Base-by-base conservation (phyloP, 345 rosid genomes). In the Trapa incisa region DNA sequence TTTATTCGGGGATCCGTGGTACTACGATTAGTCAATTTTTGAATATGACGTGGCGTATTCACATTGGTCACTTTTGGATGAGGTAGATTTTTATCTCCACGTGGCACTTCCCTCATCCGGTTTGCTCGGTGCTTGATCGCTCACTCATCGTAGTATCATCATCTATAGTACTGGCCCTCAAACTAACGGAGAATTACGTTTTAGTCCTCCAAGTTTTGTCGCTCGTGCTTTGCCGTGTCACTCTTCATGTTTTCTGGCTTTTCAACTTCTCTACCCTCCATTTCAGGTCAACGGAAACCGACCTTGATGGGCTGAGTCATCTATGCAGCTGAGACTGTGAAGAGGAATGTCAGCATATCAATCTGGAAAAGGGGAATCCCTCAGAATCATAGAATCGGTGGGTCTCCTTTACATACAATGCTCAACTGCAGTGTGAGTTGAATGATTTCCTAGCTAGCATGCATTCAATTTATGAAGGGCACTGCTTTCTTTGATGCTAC, bases 21-120 rank as follows among this genome's bases (percentile, higher is more conserved):
- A 22, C 29, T 22, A 22, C 29, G 29, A 22, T 22, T 22, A 22
- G 29, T 22, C 29, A 74, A 86, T 81, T 82, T 76, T 72, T 65
- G 66, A 58, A 14, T 36, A 69, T 65, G 73, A 84, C 47, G 47
- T 82, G 92, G 84, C 76, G 8, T 15, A 36, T 15, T 64, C 39
- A 61, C 56, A 80, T 86, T 86, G 84, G 88, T 41, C 64, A 8
- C n/a, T 54, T 79, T 47, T 67, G 74, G 82, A 77, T 81, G 42
- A 76, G 56, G 74, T 75, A 77, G 76, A 48, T 66, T 47, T 67
- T 35, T 29, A 67, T 29, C 65, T 1, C 37, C 37, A 58, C 37
- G 37, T 58, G 63, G 63, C 63, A n/a, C 10, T 32, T 35, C 37
- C 15, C 37, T 32, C 37, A 58, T 58, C 60, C 60, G 1, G 22